Conservation (phyloP, 1,284 basidiomycete genomes). For the Boletus semigastroideus region DNA sequence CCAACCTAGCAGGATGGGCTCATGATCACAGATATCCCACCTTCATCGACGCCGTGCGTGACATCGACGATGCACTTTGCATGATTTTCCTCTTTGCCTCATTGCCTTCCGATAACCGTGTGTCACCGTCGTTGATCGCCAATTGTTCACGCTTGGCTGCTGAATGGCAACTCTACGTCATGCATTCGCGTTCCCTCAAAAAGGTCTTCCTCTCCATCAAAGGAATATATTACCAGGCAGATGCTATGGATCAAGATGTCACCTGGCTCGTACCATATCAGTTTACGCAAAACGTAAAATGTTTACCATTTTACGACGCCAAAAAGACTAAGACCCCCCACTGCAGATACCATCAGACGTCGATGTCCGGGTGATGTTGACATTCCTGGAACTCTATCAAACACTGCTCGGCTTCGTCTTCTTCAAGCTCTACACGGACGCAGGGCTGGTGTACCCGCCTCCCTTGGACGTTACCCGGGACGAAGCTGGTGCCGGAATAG, state of each 20-base stretch:
- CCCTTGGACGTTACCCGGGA: constrained; percentile 85
- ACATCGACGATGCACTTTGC: constrained; percentile 97
- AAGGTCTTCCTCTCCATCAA: constrained; percentile 98
- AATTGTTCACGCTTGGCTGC: constrained; percentile 89
- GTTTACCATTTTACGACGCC: background rate
- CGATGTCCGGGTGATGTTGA: constrained; percentile 97
- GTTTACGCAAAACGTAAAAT: constrained; percentile 89
- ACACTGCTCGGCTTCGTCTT: constrained; percentile 94
- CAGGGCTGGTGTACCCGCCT: constrained; percentile 92
- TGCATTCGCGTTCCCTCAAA: constrained; percentile 83
- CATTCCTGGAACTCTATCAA: constrained; percentile 98
- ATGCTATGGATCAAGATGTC: constrained; percentile 88
- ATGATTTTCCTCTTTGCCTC: constrained; percentile 93
- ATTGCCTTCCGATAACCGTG: constrained; percentile 79
- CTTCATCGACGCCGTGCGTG: constrained; percentile 93
- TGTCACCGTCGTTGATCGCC: constrained; percentile 84
- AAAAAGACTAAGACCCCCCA: constrained; percentile 11
- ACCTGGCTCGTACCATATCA: constrained; percentile 99
- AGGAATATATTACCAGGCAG: constrained; percentile 97
- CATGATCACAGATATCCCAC: constrained; percentile 80
- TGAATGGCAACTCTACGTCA: constrained; percentile 95
- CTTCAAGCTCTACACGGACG: constrained; percentile 97
- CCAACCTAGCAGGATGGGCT: background rate
- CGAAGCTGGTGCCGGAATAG: constrained; percentile 86
- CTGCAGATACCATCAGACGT: constrained; percentile 90